Evolutionary conservation across 2,329 filamentous ascomycete genomes (phyloP), one percentile per base, ranked within the genome.

Genomic region (Botryotinia narcissicola): DNA sequence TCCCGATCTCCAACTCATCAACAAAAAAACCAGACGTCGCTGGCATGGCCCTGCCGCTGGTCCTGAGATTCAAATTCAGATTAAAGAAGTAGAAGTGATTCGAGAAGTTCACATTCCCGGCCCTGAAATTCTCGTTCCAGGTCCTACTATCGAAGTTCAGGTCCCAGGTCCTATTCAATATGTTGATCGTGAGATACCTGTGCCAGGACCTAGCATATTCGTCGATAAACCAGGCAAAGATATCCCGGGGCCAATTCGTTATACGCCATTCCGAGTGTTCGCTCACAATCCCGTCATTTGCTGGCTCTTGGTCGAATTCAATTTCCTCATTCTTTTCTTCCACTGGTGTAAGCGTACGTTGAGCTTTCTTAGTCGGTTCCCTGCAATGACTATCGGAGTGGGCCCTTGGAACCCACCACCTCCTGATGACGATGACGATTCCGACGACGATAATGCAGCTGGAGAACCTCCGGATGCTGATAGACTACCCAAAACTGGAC

Each of bases 301-400:
- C 40, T 64, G 66, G 63, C 71, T 73, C 37, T 40, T 77, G 46
- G 64, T 77, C 67, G 69, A 73, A 68, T 69, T 57, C 40, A 73
- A 73, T 51, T 69, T 69, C 32, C 51, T 73, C 48, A 3, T 69
- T 4, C 64, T 73, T 3, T 68, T 61, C 32, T 22, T 51, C 29
- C 67, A 71, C 22, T 73, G 67, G 72, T 6, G n/a, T 20, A 25
- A 46, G 10, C n/a, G 8, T 51, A 9, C 44, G 12, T 66, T 60
- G n/a, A 18, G 25, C 5, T 7, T 66, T 22, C 10, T 22, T 18
- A 64, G 42, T 54, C 51, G 60, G 29, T 10, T 46, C 37, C 6
- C 29, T 66, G 25, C 32, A 35, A n/a, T 18, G 18, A 9, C 54
- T 32, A 20, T 22, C 29, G 48, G 7, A 54, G 14, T 22, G 8